Evolutionary conservation across 2,329 filamentous ascomycete genomes (phyloP), one percentile per base, ranked within the genome.

Genomic region (Mollisia scopiformis): DNA sequence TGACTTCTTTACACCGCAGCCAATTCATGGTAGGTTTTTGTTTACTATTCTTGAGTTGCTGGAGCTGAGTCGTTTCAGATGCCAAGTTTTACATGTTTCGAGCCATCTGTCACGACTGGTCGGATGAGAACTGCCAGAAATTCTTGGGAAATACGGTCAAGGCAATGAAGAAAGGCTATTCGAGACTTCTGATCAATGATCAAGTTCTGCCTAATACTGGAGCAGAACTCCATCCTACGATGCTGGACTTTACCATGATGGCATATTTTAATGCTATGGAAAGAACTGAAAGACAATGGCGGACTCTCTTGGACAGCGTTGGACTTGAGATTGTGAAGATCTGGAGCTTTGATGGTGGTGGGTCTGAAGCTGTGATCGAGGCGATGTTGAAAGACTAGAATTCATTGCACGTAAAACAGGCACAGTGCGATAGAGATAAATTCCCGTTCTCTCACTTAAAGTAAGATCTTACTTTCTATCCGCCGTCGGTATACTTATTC

Each of bases 1-100:
- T 54, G 68, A 73, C 50, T 71, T 73, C 49, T 72, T 69, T 47
- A 66, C 66, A 3, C 62, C 63, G 2, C 70, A 73, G 31, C 69
- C 71, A 8, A 57, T 73, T 7, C 68, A 69, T 57, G 63, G 69
- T 69, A 62, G 33, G 56, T 3, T 14, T 21, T 14, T 25, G 8
- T 3, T 21, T 16, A 19, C 28, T 13, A 16, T 30, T 25, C 25
- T 6, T 6, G 10, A 1, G 13, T 27, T 2, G 1, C 27, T 31
- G 31, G 23, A 7, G 21, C 57, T 64, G 50, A 61, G 41, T 21
- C 46, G 23, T 23, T 43, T 3, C 31, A 67, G 69, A 68, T 58
- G 69, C 69, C 30, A 67, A 69, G 41, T 37, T 70, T 14, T 72
- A 72, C 59, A 64, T 65, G 31, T 64, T 69, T 31, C 70, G 69